Percentiles rank a stretch among this genome's conserved stretches.
phyloP scores from a whole-genome alignment of 768 basidiomycete genomes.

The Trametes cubensis region DNA sequence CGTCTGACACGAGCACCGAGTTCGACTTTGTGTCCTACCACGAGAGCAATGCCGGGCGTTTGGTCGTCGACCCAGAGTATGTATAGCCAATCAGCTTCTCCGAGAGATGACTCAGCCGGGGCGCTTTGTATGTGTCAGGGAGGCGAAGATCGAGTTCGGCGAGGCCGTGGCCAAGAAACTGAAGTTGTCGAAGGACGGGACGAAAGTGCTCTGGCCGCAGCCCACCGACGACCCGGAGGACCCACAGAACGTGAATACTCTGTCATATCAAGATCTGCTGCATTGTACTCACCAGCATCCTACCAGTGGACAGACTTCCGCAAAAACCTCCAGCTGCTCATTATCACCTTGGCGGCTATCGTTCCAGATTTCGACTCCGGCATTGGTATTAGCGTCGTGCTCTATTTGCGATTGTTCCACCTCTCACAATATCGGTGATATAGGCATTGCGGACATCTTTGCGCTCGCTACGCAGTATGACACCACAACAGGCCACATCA shows the following conservation, averaged over 20 bases:
- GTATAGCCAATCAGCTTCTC: slow-evolving; percentile 24
- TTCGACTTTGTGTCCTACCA: slow-evolving; percentile 48
- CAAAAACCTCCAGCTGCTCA: slow-evolving; percentile 59
- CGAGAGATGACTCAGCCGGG: no score
- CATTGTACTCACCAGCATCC: slow-evolving; percentile 17
- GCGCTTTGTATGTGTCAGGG: slow-evolving; percentile 38
- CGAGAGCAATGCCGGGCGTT: slow-evolving; percentile 56
- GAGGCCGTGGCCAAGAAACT: slow-evolving; percentile 53
- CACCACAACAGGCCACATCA: slow-evolving; percentile 59
- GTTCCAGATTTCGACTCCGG: slow-evolving; percentile 71
- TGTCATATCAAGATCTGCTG: not conserved
- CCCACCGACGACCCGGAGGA: slow-evolving; percentile 64
- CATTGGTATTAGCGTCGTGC: slow-evolving; percentile 45
- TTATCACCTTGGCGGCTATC: slow-evolving; percentile 64
- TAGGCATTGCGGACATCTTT: slow-evolving; percentile 66
- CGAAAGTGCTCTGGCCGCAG: slow-evolving; percentile 70
- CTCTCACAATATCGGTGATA: not conserved
- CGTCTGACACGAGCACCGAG: slow-evolving; percentile 10
- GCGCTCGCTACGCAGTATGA: slow-evolving; percentile 56
- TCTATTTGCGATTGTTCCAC: no score
- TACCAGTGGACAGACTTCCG: slow-evolving; percentile 53
- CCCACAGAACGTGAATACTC: slow-evolving; percentile 55
- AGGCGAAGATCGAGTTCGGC: slow-evolving; percentile 66
- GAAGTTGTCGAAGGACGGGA: slow-evolving; percentile 60
- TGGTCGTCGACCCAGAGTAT: slow-evolving; percentile 64